phyloP scores from a whole-genome alignment of 345 rosid genomes.

The Lenwebbia sp. region DNA sequence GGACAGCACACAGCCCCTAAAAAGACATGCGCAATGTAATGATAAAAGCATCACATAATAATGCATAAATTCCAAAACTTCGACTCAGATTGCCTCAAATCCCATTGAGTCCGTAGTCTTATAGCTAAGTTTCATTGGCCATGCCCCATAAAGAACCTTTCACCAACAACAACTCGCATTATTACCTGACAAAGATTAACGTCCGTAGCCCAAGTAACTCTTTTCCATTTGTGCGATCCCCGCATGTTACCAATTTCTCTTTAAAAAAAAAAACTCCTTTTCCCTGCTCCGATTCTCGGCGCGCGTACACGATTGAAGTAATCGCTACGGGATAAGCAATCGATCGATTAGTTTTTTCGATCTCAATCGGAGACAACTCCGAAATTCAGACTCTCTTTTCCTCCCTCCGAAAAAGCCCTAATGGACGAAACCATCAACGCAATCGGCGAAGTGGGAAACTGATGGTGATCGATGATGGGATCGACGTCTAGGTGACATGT shows the following conservation, averaged over 20 bases:
- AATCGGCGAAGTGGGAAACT: background rate
- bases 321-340: background rate
- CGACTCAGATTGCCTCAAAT: background rate
- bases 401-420: background rate
- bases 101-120: background rate
- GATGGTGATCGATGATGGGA: background rate
- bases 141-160: background rate
- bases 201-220: slow-evolving; percentile 90
- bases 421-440: background rate
- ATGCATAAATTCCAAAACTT: background rate
- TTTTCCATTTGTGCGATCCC: slow-evolving; percentile 71
- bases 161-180: background rate
- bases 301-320: background rate
- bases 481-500: background rate
- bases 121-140: background rate
- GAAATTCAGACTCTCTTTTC: background rate
- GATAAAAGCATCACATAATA: background rate
- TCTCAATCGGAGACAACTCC: background rate
- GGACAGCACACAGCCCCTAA: background rate
- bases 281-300: slow-evolving; percentile 19
- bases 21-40: background rate
- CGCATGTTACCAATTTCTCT: slow-evolving; percentile 43
- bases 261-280: background rate
- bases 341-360: background rate
- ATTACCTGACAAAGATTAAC: slow-evolving; percentile 97